Evolutionary conservation across 768 basidiomycete genomes (phyloP), one percentile per base, ranked within the genome.

Genomic region (Russula earlei): DNA sequence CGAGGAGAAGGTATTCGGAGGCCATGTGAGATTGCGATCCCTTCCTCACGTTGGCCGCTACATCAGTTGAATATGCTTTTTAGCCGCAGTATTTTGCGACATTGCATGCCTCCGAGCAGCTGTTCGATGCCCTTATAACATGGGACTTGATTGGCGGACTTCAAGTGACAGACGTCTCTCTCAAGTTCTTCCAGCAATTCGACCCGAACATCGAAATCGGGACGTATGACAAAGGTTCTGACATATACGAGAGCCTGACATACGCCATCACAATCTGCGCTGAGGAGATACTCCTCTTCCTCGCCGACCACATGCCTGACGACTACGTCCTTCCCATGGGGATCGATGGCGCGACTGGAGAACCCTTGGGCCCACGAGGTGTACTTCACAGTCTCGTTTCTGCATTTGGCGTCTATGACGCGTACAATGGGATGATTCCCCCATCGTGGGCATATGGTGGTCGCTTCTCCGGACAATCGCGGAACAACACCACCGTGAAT

Each of bases 1-100:
- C 5, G 44, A 57, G 40, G 58, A 57, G 8, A 4, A 57, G 40
- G 1, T 57, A 8, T 25, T 46, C 15, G 44, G 58, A 24, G 58
- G 49, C 19, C 49, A 47, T 5, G 55, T 59, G 11, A 52, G 58
- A 24, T 2, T 5, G 25, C 2, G 22, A 12, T 14, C 9, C 24
- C 6, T 45, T 27, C 36, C 15, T 24, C 41, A 12, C 20, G 14
- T 27, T 22, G 6, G 12, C 4, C 14, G 24, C 33, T 2, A 7
- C 7, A 15, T 20, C 42, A n/a, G 9, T 34, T 49, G 15, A 37
- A n/a, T 12, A 49, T 37, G 11, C 34, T 22, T 37, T 29, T 27
- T 36, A 59, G 57, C 8, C 57, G 3, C 46, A 59, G 14, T 56
- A 49, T 38, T 59, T 50, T 24, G 47, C 24, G 27, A 55, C 53